A percentile compares a stretch with the other conserved stretches of the same genome.
These are phyloP conservation scores for Phytophthora sp. DNA, from an alignment of 352 stramenopile species.

Conservation along the genomic window DNA sequence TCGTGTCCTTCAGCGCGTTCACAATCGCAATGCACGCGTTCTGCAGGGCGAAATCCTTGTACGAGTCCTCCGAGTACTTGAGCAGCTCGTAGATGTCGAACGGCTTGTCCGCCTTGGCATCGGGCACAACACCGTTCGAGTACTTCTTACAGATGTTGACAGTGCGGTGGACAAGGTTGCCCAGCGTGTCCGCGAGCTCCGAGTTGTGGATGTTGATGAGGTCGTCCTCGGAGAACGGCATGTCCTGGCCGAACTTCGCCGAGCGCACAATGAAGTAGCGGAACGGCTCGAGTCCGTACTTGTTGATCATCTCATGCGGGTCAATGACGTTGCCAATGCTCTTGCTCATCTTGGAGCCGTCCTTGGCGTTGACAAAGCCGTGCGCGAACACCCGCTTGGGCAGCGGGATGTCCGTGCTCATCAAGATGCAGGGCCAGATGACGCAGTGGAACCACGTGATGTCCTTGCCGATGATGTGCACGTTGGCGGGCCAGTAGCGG, in stretches of 20 bases:
- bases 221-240: conserved; percentile 92
- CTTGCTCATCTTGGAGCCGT: conserved; percentile 99
- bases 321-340: conserved; percentile 98
- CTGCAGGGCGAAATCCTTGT: conserved; percentile 94
- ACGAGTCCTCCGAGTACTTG: conserved; percentile 86
- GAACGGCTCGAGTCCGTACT: conserved; percentile 96
- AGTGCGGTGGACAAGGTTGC: conserved; percentile 97
- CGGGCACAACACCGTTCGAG: conserved; percentile 85
- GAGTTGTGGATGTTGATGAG: conserved; percentile 98
- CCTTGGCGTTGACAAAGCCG: conserved; percentile 98
- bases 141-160: conserved; percentile 97
- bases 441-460: conserved; percentile 99
- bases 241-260: conserved; percentile 96
- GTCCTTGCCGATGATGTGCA: conserved; percentile 97
- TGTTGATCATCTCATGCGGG: conserved; percentile 94
- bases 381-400: conserved; percentile 97
- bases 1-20: conserved; percentile 93
- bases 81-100: conserved; percentile 91
- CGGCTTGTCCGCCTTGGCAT: conserved; percentile 58
- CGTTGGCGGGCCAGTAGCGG: conserved; percentile 83
- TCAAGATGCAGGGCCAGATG: conserved; percentile 99
- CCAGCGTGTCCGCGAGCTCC: conserved; percentile 92
- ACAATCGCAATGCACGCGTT: conserved; percentile 90
- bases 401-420: conserved; percentile 95
- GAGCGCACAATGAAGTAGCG: conserved; percentile 93